These are phyloP conservation scores for Botryotinia globosa DNA, from an alignment of 2,329 filamentous ascomycete genomes.

Conservation along the genomic window DNA sequence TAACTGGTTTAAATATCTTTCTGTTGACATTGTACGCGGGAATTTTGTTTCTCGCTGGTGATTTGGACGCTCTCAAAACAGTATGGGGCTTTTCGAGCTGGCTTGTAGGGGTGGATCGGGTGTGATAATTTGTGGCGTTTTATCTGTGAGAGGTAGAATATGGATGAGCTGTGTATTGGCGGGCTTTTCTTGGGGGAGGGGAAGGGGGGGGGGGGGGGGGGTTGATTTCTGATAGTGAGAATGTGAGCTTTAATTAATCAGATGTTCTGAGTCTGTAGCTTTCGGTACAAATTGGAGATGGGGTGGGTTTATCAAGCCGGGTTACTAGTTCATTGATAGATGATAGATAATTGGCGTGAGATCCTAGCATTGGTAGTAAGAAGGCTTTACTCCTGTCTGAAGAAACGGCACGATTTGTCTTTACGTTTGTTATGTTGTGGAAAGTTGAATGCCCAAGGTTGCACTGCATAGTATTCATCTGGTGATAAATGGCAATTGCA, in stretches of 20 bases:
- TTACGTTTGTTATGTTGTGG: neutral
- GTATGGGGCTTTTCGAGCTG: constrained; percentile 37
- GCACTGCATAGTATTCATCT: neutral
- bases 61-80: constrained; percentile 32
- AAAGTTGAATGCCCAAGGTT: neutral
- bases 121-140: constrained; percentile 35
- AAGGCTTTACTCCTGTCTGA: neutral
- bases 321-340: neutral
- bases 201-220: constrained; percentile 28
- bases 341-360: neutral
- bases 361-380: fast-evolving
- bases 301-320: fast-evolving
- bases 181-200: constrained; percentile 18
- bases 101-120: constrained; percentile 35
- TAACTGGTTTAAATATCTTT: constrained; percentile 55
- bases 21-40: constrained; percentile 51
- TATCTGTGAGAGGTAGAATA: constrained; percentile 36
- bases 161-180: constrained; percentile 40
- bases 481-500: neutral
- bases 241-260: neutral
- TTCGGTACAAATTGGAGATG: too few species aligned
- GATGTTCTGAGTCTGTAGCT: too few species aligned
- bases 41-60: constrained; percentile 39
- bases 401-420: neutral
- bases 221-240: neutral